phyloP scores from a whole-genome alignment of 2,329 filamentous ascomycete species.

The Fusarium sp. region DNA sequence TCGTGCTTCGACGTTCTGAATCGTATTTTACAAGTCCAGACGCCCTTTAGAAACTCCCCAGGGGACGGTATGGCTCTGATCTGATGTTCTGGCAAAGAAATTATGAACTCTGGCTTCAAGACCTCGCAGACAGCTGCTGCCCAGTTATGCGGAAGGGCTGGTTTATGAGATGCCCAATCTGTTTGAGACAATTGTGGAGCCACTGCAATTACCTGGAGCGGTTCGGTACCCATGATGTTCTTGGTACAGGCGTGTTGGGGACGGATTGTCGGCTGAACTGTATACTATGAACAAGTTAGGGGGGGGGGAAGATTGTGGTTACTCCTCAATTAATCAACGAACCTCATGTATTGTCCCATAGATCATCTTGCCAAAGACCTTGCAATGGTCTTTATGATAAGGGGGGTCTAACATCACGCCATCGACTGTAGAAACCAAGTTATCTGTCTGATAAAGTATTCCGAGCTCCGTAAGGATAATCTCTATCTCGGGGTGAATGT shows the following conservation, averaged over 20 bases:
- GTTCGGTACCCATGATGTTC: neutral
- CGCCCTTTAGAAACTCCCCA: neutral
- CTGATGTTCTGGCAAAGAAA: neutral
- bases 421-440: neutral
- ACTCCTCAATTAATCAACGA: accelerated
- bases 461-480: neutral
- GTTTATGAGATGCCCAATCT: neutral
- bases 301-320: too few species aligned
- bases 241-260: neutral
- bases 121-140: neutral
- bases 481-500: too few species aligned
- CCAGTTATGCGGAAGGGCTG: neutral
- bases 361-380: neutral
- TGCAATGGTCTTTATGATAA: neutral
- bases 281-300: neutral
- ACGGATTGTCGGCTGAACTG: neutral
- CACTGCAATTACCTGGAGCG: neutral
- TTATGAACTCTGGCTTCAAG: neutral
- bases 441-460: neutral
- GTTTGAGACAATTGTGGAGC: neutral
- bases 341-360: neutral
- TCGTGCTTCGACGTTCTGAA: neutral
- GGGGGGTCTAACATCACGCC: neutral
- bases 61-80: neutral
- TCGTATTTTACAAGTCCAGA: neutral